phyloP scores from a whole-genome alignment of 164 flowering plant genomes.

The Taxillus chinensis region DNA sequence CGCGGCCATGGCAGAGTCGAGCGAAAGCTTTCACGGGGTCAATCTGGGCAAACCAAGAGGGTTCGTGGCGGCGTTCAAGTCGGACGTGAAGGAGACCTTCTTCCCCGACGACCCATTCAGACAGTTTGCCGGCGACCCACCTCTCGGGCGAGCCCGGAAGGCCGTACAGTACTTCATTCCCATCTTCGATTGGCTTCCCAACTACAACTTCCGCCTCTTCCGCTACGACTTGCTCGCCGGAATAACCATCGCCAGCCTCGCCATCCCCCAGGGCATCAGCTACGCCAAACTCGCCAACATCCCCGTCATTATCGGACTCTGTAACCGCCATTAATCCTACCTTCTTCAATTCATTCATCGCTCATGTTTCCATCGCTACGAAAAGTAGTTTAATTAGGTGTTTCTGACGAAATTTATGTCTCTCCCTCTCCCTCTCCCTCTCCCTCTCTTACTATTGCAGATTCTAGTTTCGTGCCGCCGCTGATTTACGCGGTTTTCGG shows the following conservation, averaged over 20 bases:
- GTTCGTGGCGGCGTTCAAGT: slow-evolving; percentile 24
- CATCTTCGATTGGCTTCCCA: slow-evolving; percentile 50
- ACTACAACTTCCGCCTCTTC: slow-evolving; percentile 28
- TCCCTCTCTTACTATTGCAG: slow-evolving; percentile 23
- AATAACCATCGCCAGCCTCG: slow-evolving; percentile 66
- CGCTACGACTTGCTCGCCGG: slow-evolving; percentile 50
- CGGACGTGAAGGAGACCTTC: slow-evolving; percentile 44
- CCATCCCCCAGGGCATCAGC: slow-evolving; percentile 73
- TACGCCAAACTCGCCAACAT: slow-evolving; percentile 56
- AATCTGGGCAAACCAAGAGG: slow-evolving; percentile 26
- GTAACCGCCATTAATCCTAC: slow-evolving; percentile 20
- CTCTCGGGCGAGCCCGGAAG: slow-evolving; percentile 7
- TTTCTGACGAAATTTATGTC: neutral
- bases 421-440: too few species aligned
- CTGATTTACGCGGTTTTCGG: slow-evolving; percentile 66
- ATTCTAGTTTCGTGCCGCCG: slow-evolving; percentile 86
- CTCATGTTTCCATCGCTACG: too few species aligned
- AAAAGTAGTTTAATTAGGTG: neutral
- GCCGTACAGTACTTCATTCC: slow-evolving; percentile 52
- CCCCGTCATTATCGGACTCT: slow-evolving; percentile 58
- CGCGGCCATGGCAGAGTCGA: neutral
- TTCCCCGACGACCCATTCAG: slow-evolving; percentile 75
- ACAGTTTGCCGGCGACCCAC: slow-evolving; percentile 20
- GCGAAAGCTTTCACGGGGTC: slow-evolving; percentile 7
- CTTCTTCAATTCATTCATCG: neutral